phyloP scores from a whole-genome alignment of 2,329 filamentous ascomycete genomes.

The Cercospora janseana region DNA sequence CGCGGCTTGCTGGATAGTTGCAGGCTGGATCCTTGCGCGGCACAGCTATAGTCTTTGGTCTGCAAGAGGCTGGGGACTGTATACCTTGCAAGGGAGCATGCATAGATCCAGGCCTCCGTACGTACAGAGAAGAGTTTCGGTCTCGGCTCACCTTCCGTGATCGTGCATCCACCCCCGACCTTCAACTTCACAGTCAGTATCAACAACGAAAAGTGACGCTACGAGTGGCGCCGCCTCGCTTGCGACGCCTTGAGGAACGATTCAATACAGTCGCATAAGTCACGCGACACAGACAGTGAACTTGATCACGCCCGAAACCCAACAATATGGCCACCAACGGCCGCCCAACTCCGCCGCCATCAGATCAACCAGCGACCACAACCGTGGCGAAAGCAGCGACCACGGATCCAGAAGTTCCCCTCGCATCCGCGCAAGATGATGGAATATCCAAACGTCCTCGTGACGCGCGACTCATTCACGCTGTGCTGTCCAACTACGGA shows the following conservation, averaged over 20 bases:
- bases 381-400: constrained; percentile 16
- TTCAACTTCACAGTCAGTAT: not conserved
- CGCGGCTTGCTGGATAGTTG: too few species aligned
- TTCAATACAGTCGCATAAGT: not conserved
- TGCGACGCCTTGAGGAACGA: not conserved
- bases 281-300: not conserved
- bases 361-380: constrained; percentile 27
- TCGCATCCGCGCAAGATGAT: constrained; percentile 38
- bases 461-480: constrained; percentile 75
- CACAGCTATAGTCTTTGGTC: too few species aligned
- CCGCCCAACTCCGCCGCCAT: constrained; percentile 34
- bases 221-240: too few species aligned
- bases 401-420: constrained; percentile 32
- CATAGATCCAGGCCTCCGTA: too few species aligned
- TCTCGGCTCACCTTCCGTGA: too few species aligned
- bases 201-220: too few species aligned
- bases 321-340: constrained; percentile 30
- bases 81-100: too few species aligned
- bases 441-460: constrained; percentile 59
- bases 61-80: too few species aligned
- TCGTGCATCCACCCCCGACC: not conserved
- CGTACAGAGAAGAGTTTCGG: too few species aligned
- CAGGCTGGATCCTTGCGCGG: too few species aligned
- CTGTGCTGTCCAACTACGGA: constrained; percentile 74
- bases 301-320: not conserved